phyloP scores from a whole-genome alignment of 495 filamentous ascomycete species.

The Aspergillus nidulans region DNA sequence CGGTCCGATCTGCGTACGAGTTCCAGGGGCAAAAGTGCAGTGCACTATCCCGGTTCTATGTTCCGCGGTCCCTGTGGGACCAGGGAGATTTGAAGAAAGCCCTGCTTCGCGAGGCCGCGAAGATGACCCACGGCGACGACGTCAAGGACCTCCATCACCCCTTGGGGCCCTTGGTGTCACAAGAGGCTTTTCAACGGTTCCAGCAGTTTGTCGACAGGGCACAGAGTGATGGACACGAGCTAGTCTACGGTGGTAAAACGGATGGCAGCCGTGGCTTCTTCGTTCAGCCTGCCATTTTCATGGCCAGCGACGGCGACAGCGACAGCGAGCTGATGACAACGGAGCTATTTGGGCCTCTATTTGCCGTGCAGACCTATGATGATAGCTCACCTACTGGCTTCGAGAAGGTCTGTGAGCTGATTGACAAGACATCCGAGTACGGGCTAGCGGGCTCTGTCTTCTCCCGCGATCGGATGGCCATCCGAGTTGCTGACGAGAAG shows the following conservation, averaged over 20 bases:
- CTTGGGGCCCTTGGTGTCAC: constrained; percentile 33
- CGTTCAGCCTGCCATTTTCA: constrained; percentile 68
- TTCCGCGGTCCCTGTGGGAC: constrained; percentile 59
- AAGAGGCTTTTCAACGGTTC: too few relatives aligned
- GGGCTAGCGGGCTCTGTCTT: constrained; percentile 74
- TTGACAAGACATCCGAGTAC: constrained; percentile 60
- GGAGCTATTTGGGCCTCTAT: constrained; percentile 75
- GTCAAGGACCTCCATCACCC: constrained; percentile 65
- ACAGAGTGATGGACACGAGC: constrained; percentile 19
- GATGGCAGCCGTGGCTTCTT: constrained; percentile 63
- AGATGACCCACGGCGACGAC: constrained; percentile 40
- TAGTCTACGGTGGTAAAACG: constrained; percentile 65
- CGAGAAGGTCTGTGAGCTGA: constrained; percentile 47
- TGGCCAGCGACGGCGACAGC: constrained; percentile 46
- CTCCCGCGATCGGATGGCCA: constrained; percentile 58
- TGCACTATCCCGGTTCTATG: constrained; percentile 71
- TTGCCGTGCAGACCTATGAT: constrained; percentile 66
- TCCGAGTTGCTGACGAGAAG: constrained; percentile 62
- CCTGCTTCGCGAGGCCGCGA: too few relatives aligned
- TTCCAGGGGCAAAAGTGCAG: constrained; percentile 88
- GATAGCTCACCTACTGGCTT: constrained; percentile 43
- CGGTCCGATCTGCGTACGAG: constrained; percentile 80
- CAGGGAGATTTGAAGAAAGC: constrained; percentile 7
- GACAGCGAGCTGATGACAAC: constrained; percentile 59
- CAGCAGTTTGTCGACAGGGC: too few relatives aligned